phyloP scores from a whole-genome alignment of 345 rosid species.

The Dimocarpus longan region DNA sequence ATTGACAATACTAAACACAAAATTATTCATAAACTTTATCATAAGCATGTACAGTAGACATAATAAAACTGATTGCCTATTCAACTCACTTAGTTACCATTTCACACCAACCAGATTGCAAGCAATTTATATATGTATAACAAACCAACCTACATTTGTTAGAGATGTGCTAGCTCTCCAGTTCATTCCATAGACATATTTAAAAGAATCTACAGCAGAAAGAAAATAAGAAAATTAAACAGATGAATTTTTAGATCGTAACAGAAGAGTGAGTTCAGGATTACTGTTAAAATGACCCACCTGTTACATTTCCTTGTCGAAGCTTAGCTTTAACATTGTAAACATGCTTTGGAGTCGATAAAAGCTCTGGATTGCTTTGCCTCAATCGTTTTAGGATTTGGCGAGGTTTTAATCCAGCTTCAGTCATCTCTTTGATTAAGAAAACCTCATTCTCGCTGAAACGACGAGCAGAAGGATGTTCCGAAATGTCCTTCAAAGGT shows the following conservation, averaged over 20 bases:
- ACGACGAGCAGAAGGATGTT: constrained; percentile 71
- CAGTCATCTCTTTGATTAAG: constrained; percentile 71
- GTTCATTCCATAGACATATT: not conserved
- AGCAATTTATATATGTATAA: not conserved
- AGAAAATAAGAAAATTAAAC: not conserved
- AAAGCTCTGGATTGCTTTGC: constrained; percentile 68
- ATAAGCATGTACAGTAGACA: not conserved
- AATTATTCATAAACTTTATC: not conserved
- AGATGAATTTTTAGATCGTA: not conserved
- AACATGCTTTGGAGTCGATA: constrained; percentile 76
- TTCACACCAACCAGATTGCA: not conserved
- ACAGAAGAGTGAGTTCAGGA: constrained; percentile 6
- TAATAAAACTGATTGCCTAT: not conserved
- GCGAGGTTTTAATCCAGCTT: constrained; percentile 71
- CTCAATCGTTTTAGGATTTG: constrained; percentile 67
- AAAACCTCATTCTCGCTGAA: constrained; percentile 60
- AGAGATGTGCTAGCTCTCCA: not conserved
- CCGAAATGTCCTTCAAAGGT: constrained; percentile 60
- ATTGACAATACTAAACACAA: not conserved
- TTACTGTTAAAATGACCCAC: constrained; percentile 21
- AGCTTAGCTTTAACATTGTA: constrained; percentile 76
- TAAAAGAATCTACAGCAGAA: not conserved
- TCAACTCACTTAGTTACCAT: not conserved
- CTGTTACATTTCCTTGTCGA: constrained; percentile 61
- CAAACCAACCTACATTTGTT: not conserved